Evolutionary conservation across 257 asterid genomes (phyloP).

Genomic region (Solanum pimpinellifolium): DNA sequence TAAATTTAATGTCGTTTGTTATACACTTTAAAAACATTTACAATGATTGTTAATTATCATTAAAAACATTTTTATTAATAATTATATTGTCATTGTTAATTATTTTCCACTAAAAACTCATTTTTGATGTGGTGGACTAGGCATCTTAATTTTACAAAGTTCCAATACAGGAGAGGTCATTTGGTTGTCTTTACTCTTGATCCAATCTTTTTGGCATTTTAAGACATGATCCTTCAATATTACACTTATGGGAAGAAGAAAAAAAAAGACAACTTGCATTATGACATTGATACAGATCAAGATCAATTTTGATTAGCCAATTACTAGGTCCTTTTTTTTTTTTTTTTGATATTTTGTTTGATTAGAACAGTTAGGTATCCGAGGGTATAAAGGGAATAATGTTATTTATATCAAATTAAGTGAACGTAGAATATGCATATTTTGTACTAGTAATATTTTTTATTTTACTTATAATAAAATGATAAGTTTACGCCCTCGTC

Average conservation of each 20-base stretch:
- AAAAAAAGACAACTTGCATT: background rate
- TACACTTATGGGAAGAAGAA: background rate
- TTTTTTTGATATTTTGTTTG: background rate
- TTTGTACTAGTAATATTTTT: too few species aligned
- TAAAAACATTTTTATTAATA: too few species aligned
- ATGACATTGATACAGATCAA: background rate
- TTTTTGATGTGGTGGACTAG: too few species aligned
- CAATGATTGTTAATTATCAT: too few species aligned
- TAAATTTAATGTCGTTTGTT: too few species aligned
- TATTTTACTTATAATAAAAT: too few species aligned
- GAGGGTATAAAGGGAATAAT: background rate
- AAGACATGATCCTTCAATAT: background rate
- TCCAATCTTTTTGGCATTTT: background rate
- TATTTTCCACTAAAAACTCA: too few species aligned
- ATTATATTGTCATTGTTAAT: too few species aligned
- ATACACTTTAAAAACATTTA: too few species aligned
- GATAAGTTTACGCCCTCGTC: background rate
- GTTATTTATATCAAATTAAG: background rate
- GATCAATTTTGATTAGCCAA: background rate
- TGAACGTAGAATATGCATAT: too few species aligned
- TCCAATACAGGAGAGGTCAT: background rate
- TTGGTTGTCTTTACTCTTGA: background rate
- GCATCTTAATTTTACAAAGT: background rate
- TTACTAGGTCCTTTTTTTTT: background rate
- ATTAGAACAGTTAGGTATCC: background rate